Percentiles rank a stretch among this genome's conserved stretches.
phyloP scores from a whole-genome alignment of 148 eudicot genomes.

The Mesembryanthemum crystallinum region DNA sequence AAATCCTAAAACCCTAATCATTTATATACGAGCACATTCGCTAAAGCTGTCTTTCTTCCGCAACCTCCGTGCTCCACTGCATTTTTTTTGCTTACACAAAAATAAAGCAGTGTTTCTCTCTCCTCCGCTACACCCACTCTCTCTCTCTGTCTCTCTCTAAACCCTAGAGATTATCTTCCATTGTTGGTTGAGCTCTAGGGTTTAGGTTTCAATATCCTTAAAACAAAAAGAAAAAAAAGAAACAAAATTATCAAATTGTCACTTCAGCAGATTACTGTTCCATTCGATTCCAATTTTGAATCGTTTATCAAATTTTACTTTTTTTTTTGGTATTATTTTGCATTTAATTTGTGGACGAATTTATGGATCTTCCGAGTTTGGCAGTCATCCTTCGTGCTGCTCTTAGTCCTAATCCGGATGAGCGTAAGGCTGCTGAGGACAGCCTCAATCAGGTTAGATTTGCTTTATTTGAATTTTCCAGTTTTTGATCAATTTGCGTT shows the following conservation, averaged over 20 bases:
- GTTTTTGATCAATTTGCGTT: slow-evolving; percentile 3
- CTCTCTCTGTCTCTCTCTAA: slow-evolving; percentile 15
- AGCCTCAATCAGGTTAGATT: slow-evolving; percentile 70
- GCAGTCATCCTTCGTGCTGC: slow-evolving; percentile 82
- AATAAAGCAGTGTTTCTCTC: not conserved
- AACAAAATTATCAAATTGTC: not conserved
- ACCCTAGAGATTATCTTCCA: slow-evolving; percentile 19
- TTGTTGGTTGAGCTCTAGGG: slow-evolving; percentile 16
- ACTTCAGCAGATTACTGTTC: slow-evolving; percentile 18
- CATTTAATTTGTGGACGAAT: not conserved
- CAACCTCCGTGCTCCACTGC: slow-evolving; percentile 26
- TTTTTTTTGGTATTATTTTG: not conserved
- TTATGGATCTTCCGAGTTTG: slow-evolving; percentile 86
- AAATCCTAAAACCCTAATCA: slow-evolving; percentile 45
- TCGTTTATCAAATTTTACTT: not conserved
- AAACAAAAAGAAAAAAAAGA: not conserved
- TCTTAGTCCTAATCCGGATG: slow-evolving; percentile 84
- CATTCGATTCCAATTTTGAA: slow-evolving; percentile 14
- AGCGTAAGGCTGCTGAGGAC: slow-evolving; percentile 93
- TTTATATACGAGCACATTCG: slow-evolving; percentile 26
- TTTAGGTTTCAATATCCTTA: slow-evolving; percentile 14
- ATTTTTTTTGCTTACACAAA: not conserved
- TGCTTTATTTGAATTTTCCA: not conserved
- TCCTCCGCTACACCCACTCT: not conserved
- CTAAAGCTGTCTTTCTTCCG: slow-evolving; percentile 24